These are phyloP conservation scores for Pythium plurisporium DNA, from an alignment of 352 stramenopile species.

Conservation along the genomic window DNA sequence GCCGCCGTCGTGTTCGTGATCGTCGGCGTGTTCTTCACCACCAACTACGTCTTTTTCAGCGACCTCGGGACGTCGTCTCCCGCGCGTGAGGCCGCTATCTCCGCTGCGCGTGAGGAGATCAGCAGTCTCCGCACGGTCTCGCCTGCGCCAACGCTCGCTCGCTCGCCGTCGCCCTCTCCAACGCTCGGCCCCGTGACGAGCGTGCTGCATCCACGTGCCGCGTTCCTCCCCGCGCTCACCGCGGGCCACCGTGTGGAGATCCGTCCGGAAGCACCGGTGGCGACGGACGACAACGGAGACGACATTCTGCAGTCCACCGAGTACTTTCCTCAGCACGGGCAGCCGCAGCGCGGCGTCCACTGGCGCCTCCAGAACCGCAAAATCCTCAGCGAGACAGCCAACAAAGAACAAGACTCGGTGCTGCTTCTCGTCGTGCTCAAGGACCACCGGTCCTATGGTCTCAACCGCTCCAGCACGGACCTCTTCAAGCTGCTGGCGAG, in stretches of 20 bases:
- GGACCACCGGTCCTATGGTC: slow-evolving; percentile 28
- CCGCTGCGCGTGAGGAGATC: too few relatives aligned
- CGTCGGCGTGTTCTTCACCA: too few relatives aligned
- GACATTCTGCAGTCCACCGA: slow-evolving; percentile 1
- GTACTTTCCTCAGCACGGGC: slow-evolving; percentile 1
- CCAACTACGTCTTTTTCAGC: too few relatives aligned
- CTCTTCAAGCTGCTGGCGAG: slow-evolving; percentile 29
- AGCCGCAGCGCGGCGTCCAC: background rate
- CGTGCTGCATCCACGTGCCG: too few relatives aligned
- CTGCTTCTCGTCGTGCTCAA: slow-evolving; percentile 28
- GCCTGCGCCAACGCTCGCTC: too few relatives aligned
- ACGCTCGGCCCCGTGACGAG: too few relatives aligned
- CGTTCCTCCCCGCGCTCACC: background rate
- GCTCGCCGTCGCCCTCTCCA: too few relatives aligned
- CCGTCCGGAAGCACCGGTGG: background rate
- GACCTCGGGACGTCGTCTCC: too few relatives aligned
- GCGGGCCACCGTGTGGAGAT: background rate
- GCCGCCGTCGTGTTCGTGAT: too few relatives aligned
- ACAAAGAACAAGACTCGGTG: slow-evolving; percentile 14
- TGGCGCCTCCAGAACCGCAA: background rate
- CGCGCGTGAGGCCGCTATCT: too few relatives aligned
- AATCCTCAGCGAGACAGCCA: background rate
- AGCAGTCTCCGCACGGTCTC: too few relatives aligned
- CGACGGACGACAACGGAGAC: background rate
- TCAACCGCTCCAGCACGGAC: slow-evolving; percentile 18